A percentile compares a stretch with the other conserved stretches of the same genome.
phyloP scores from a whole-genome alignment of 2,329 filamentous ascomycete species.

The Nigrograna mackinnonii region DNA sequence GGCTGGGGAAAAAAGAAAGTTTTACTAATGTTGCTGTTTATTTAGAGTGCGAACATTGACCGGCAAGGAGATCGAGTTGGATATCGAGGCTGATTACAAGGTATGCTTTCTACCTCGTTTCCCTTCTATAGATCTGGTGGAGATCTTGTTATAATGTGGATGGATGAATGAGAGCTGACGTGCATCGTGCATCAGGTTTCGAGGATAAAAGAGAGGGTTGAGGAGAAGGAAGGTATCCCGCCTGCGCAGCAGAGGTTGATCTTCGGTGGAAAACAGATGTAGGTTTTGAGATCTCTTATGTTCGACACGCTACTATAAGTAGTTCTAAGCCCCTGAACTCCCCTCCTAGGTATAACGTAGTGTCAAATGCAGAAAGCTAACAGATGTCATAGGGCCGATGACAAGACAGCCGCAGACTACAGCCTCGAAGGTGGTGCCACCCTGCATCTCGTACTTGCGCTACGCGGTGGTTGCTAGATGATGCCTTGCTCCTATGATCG shows the following conservation, averaged over 20 bases:
- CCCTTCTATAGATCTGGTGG: no score
- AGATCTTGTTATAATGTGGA: no score
- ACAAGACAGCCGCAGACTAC: conserved; percentile 91
- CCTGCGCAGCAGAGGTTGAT: conserved; percentile 96
- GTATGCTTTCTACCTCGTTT: no score
- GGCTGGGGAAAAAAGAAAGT: no score
- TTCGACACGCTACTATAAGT: no score
- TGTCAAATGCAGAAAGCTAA: no score
- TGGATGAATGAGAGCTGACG: no score
- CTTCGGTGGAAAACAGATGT: conserved; percentile 98
- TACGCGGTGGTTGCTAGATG: conserved; percentile 70
- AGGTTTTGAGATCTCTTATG: conserved; percentile 18
- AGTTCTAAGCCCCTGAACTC: no score
- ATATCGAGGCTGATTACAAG: conserved; percentile 94
- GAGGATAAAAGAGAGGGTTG: conserved; percentile 97
- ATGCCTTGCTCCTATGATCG: no score
- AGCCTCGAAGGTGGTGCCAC: conserved; percentile 89
- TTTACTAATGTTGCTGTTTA: no score
- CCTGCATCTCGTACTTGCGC: conserved; percentile 90
- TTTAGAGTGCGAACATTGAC: conserved; percentile 92
- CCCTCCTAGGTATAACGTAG: no score
- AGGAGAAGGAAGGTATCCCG: conserved; percentile 98
- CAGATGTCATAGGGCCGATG: conserved; percentile 83
- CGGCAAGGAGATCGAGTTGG: conserved; percentile 98
- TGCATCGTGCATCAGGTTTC: conserved; percentile 82